Evolutionary conservation across 2,329 filamentous ascomycete genomes (phyloP).

Genomic region (Ophiostoma ips): DNA sequence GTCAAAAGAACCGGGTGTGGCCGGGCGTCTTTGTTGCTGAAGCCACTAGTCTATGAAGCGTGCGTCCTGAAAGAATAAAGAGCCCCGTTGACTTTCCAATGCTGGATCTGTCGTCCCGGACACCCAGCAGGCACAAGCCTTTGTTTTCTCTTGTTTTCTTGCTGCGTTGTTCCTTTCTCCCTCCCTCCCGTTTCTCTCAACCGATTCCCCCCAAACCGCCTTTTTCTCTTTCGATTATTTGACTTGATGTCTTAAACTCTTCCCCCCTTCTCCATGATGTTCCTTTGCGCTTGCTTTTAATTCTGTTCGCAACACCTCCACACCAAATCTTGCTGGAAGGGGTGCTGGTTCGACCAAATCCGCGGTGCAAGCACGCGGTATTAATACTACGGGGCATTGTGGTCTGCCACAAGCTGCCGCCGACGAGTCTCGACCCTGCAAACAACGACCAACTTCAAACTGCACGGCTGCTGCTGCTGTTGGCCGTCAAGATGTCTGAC

Average conservation of each 20-base stretch:
- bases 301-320: neutral
- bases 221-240: conserved; percentile 1
- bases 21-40: neutral
- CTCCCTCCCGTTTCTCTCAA: neutral
- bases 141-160: neutral
- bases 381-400: conserved; percentile 4
- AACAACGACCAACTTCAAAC: neutral
- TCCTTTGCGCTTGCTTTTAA: neutral
- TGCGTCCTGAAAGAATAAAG: neutral
- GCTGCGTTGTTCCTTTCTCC: neutral
- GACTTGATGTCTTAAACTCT: conserved; percentile 6
- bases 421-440: conserved; percentile 3
- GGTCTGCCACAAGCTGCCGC: neutral
- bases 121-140: neutral
- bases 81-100: neutral
- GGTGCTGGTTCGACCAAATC: conserved; percentile 5
- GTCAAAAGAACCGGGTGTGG: neutral
- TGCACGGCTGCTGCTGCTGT: too few relatives aligned
- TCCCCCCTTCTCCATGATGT: neutral
- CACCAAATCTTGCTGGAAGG: neutral
- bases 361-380: conserved; percentile 8
- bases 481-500: neutral
- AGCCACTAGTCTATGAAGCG: neutral
- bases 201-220: neutral
- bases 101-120: neutral